Percentiles rank a stretch among this genome's conserved stretches.
Evolutionary conservation across 176 grass and related monocot species (phyloP).

Genomic region (Musa itinerans): DNA sequence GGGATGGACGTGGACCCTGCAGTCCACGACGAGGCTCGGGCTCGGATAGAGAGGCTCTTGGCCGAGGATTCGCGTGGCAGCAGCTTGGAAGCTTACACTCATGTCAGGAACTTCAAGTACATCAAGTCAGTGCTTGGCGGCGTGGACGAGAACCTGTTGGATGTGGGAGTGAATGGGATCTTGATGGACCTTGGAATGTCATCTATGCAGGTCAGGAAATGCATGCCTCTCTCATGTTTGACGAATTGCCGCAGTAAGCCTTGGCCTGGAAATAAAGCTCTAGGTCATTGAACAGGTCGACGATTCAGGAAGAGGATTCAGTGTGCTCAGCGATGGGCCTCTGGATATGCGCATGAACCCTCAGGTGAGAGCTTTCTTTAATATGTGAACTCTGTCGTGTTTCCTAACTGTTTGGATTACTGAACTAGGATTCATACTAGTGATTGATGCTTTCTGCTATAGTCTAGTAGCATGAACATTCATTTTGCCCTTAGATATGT

Average conservation of each 20-base stretch:
- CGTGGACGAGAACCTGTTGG: constrained; percentile 11
- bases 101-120: constrained; percentile 80
- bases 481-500: too few species aligned
- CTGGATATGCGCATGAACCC: constrained; percentile 98
- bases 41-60: constrained; percentile 46
- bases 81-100: constrained; percentile 39
- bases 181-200: constrained; percentile 95
- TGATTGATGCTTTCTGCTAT: background rate
- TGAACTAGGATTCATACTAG: background rate
- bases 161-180: constrained; percentile 46
- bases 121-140: constrained; percentile 54
- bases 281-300: constrained; percentile 42
- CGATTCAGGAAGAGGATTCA: constrained; percentile 46
- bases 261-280: background rate
- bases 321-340: constrained; percentile 67
- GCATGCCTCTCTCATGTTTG: constrained; percentile 10
- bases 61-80: constrained; percentile 10
- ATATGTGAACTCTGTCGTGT: background rate
- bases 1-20: constrained; percentile 79
- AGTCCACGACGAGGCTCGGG: constrained; percentile 42
- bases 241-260: background rate
- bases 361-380: constrained; percentile 41
- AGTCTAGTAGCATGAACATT: background rate
- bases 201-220: constrained; percentile 63
- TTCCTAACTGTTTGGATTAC: background rate